phyloP scores from a whole-genome alignment of 352 stramenopile genomes.

The Globisporangium abappressorium region DNA sequence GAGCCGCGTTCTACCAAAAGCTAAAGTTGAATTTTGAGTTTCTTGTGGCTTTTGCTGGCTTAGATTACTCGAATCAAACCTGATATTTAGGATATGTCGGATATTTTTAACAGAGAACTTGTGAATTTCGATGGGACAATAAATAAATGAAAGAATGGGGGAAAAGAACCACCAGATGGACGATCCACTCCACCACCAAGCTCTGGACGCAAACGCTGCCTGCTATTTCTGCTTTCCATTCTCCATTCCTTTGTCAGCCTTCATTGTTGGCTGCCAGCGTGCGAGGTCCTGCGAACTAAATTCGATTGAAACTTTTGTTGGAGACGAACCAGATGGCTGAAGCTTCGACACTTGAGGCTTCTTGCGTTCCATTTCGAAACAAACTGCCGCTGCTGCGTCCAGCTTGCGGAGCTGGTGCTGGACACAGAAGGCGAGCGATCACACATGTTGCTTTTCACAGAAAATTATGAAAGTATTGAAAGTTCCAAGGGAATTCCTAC shows the following conservation, averaged over 20 bases:
- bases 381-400: neutral
- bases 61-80: no score
- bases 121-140: no score
- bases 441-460: neutral
- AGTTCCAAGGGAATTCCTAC: no score
- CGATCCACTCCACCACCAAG: no score
- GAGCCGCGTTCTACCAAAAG: no score
- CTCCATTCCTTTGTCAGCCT: neutral
- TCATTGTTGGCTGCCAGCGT: neutral
- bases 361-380: neutral
- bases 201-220: neutral
- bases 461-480: no score
- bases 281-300: neutral
- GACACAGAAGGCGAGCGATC: neutral
- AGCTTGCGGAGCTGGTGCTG: neutral
- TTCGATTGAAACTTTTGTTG: neutral
- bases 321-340: neutral
- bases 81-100: no score
- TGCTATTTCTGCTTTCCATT: neutral
- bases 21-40: no score
- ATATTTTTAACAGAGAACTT: no score
- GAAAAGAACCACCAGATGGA: neutral
- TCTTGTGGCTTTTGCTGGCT: no score
- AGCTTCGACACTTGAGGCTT: no score
- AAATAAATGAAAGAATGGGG: no score